phyloP scores from a whole-genome alignment of 495 filamentous ascomycete genomes.

The Aspergillus conjunctus region DNA sequence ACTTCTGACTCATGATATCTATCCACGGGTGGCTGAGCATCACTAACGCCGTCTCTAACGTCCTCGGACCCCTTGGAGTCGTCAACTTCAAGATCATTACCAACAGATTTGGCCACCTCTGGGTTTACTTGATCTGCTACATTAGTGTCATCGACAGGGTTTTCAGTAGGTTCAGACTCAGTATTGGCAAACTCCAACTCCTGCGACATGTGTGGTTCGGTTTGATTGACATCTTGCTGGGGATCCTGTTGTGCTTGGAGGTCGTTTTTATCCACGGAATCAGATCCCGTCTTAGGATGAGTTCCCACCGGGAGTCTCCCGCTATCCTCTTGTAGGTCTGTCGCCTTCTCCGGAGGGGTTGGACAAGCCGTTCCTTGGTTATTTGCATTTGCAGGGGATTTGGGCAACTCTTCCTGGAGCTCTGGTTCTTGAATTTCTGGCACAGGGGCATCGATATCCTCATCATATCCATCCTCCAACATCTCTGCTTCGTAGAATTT shows the following conservation, averaged over 20 bases:
- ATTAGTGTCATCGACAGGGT: constrained; percentile 30
- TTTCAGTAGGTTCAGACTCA: constrained; percentile 12
- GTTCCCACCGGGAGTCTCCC: constrained; percentile 10
- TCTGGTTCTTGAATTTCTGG: constrained; percentile 32
- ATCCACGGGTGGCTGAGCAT: constrained; percentile 10
- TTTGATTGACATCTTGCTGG: constrained; percentile 27
- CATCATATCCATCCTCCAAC: constrained; percentile 47
- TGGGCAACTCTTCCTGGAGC: constrained; percentile 29
- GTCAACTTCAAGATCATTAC: constrained; percentile 3
- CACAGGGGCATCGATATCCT: constrained; percentile 36
- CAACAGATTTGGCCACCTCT: constrained; percentile 6
- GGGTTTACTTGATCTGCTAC: constrained; percentile 22
- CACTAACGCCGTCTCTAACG: constrained; percentile 14
- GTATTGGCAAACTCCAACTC: constrained; percentile 7
- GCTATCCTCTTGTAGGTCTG: constrained; percentile 20
- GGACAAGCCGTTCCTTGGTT: constrained; percentile 18
- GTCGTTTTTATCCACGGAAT: constrained; percentile 3
- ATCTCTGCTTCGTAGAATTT: constrained; percentile 46
- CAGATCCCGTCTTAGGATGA: constrained; percentile 11
- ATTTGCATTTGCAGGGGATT: constrained; percentile 15
- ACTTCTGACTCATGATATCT: constrained; percentile 11
- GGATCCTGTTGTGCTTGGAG: constrained; percentile 7
- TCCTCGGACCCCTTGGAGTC: constrained; percentile 15
- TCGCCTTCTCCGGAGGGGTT: constrained; percentile 6
- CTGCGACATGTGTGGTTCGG: constrained; percentile 19